Conservation (phyloP, 108 stramenopile genomes). For the Aurantiochytrium sp. region DNA sequence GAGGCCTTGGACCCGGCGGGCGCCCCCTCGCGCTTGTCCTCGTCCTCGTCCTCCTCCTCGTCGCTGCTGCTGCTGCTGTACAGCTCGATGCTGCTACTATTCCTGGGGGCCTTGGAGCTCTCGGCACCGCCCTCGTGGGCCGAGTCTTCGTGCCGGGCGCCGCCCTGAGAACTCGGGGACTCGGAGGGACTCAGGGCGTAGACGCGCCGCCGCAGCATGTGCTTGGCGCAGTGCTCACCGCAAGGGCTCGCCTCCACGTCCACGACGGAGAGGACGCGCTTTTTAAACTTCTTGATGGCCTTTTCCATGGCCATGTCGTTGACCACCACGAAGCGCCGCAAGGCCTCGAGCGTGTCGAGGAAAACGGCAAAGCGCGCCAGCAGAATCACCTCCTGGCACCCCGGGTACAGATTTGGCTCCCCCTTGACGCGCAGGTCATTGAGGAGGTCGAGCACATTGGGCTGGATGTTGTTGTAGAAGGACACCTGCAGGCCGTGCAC, state of each 20-base stretch:
- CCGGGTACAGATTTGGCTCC: conserved; percentile 4
- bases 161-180: not conserved
- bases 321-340: conserved; percentile 12
- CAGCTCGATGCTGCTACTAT: not conserved
- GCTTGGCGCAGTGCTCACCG: not conserved
- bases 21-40: no score
- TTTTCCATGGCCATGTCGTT: conserved; percentile 5
- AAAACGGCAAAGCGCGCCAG: conserved; percentile 9
- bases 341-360: not conserved
- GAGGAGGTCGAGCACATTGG: not conserved
- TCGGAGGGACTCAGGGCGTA: not conserved
- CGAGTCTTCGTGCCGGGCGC: no score
- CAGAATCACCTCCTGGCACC: not conserved
- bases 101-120: no score
- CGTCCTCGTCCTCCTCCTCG: not conserved
- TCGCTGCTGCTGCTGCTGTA: not conserved
- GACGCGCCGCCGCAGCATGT: not conserved
- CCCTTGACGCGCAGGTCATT: not conserved
- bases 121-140: no score
- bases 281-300: conserved; percentile 8
- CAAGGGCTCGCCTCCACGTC: not conserved
- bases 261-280: not conserved
- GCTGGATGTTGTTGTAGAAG: conserved; percentile 15
- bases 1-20: no score
- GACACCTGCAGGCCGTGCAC: not conserved